Base-by-base conservation (phyloP, 192 early-diverging fungal species). In the Linnemannia elongata region DNA sequence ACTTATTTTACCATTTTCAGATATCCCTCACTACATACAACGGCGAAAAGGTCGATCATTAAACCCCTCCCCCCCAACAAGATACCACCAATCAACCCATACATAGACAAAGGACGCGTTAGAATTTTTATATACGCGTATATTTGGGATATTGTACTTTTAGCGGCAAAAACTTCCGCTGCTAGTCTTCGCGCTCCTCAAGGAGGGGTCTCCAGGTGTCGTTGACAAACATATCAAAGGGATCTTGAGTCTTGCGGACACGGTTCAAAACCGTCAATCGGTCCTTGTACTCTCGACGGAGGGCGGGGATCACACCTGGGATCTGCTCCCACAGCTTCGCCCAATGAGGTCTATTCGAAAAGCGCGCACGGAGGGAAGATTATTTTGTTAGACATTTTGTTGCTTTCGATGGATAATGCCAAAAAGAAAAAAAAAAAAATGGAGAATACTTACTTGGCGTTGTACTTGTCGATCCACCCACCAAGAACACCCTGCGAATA, bases 181-280 rank as follows among this genome's bases (percentile, higher is more conserved):
- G 44, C 12, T 66, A 35, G 0, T 66, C 27, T 4, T 66, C 60
- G 30, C 13, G 60, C 12, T 60, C 71, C 15, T 57, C 71, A 9
- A 80, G 15, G 24, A 80, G 78, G 1, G 41, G 55, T 55, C 27
- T 73, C 79, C 79, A 81, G 79, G 55, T 80, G 42, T 78, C 68
- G 77, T 89, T 85, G 47, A 89, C 77, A 76, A 89, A 89, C 70
- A 89, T 70, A 39, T 85, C 66, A n/a, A 77, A 54, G 1, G 88
- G 88, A 77, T 85, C 88, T 33, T 89, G 84, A 1, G 75, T 38
- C 79, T 69, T 74, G 57, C 88, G 83, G 54, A 89, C 13, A 15
- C 72, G 47, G 52, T 89, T 81, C 60, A 89, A 81, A 41, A 42
- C 22, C 4, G 63, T 66, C 9, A 85, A 55, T 47, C 72, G 80